These are phyloP conservation scores for Prunus mume DNA, from an alignment of 306 rosid species.

Conservation along the genomic window DNA sequence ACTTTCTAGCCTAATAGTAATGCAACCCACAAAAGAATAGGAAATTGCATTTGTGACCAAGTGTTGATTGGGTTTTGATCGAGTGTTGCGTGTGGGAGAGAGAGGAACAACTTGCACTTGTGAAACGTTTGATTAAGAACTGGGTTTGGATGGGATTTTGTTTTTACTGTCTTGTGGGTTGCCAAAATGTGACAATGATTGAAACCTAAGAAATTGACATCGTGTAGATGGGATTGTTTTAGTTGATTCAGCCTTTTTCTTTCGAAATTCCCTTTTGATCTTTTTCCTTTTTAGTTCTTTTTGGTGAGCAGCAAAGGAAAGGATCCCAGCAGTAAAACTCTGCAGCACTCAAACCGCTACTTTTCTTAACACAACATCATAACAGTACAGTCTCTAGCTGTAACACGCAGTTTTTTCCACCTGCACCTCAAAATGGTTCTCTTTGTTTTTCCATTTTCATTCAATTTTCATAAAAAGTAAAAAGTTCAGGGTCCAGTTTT, in stretches of 20 bases:
- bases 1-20: neutral
- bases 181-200: neutral
- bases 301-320: neutral
- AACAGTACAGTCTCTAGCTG: neutral
- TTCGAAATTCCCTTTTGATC: neutral
- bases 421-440: neutral
- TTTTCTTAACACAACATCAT: no score
- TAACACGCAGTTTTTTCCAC: neutral
- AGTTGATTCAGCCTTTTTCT: neutral
- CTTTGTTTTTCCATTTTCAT: neutral
- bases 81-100: no score
- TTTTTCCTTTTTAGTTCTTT: neutral
- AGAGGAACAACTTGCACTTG: no score
- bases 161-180: neutral
- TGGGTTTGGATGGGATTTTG: neutral
- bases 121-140: no score
- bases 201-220: neutral
- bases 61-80: no score
- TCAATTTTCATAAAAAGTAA: neutral
- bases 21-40: conserved; percentile 1
- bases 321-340: neutral
- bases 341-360: neutral
- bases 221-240: neutral
- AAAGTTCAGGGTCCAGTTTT: neutral
- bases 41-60: no score